Base-by-base conservation (phyloP, 2,329 filamentous ascomycete species). In the Fusarium multiceps region DNA sequence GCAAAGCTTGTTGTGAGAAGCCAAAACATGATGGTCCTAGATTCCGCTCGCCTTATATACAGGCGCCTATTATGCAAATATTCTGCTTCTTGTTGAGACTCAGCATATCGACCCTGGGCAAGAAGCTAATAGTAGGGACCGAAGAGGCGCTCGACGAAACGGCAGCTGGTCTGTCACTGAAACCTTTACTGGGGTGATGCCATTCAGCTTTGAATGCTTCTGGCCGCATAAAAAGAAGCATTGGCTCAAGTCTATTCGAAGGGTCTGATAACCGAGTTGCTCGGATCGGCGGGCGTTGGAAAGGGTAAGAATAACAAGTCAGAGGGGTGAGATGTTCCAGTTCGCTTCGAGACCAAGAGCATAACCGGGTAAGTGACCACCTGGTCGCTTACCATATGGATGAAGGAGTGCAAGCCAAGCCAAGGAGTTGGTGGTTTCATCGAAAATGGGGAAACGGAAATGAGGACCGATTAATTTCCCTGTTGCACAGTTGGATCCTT, bases 261-360 rank as follows among this genome's bases (percentile, higher is more conserved):
- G 42, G 54, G 50, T 55, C 50, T 43, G 56, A 30, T 40, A 55
- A 56, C 46, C 47, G 41, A 37, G 32, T 28, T 46, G 50, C 23
- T 53, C 21, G 48, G 55, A 67, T 69, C 65, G 63, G 67, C 49
- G 71, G 69, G 42, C 18, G 65, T 64, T 66, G 53, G 20, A 54
- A 37, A 37, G 40, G 28, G 37, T 45, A 42, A n/a, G 41, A 56
- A 21, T 62, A 43, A 51, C 34, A 47, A 28, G 42, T 28, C 49
- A 34, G 42, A 40, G 47, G 61, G 61, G 53, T 25, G 7, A 32
- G 25, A 25, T 23, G 53, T 57, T 63, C 60, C 53, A 32, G 57
- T 30, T 61, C 40, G 41, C 30, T n/a, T 61, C 48, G 53, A 65
- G 69, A 63, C 58, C 9, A 43, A 67, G 18, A 53, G 49, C 23